These are phyloP conservation scores for Teratosphaeria viscida DNA, from an alignment of 2,329 filamentous ascomycete genomes.

Conservation along the genomic window DNA sequence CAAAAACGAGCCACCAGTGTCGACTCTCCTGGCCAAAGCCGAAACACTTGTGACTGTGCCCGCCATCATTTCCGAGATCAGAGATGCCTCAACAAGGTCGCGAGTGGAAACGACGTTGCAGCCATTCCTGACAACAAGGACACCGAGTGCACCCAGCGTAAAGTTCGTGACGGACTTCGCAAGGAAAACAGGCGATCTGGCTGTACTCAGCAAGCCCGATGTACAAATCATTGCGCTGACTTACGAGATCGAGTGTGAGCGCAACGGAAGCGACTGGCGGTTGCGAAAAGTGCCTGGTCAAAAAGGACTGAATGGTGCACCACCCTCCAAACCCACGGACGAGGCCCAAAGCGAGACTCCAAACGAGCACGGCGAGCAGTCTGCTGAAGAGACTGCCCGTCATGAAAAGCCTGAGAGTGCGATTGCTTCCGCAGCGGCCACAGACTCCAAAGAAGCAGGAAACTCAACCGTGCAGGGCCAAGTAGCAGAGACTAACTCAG, in stretches of 20 bases:
- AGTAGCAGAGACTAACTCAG: neutral
- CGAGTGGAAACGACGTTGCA: constrained; percentile 75
- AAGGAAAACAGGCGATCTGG: constrained; percentile 75
- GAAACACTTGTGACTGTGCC: constrained; percentile 74
- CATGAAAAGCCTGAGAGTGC: neutral
- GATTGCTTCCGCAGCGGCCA: neutral
- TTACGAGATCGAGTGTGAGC: constrained; percentile 89
- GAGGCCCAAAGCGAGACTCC: neutral
- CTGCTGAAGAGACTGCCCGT: neutral
- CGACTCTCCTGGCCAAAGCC: constrained; percentile 66
- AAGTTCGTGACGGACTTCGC: constrained; percentile 77
- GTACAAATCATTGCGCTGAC: constrained; percentile 79
- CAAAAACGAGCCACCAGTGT: constrained; percentile 80
- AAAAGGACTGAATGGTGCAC: constrained; percentile 62
- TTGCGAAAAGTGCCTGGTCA: constrained; percentile 69
- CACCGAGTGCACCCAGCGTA: constrained; percentile 64
- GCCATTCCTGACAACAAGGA: constrained; percentile 72
- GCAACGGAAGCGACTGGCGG: constrained; percentile 81
- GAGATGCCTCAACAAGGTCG: constrained; percentile 68
- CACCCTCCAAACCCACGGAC: constrained; percentile 37
- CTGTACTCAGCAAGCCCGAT: constrained; percentile 81
- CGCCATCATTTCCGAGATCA: constrained; percentile 75
- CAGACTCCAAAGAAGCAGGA: neutral
- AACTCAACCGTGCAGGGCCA: neutral
- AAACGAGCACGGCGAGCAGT: constrained; percentile 1